Base-by-base conservation (phyloP, 257 asterid genomes). In the Nicotiana otophora region DNA sequence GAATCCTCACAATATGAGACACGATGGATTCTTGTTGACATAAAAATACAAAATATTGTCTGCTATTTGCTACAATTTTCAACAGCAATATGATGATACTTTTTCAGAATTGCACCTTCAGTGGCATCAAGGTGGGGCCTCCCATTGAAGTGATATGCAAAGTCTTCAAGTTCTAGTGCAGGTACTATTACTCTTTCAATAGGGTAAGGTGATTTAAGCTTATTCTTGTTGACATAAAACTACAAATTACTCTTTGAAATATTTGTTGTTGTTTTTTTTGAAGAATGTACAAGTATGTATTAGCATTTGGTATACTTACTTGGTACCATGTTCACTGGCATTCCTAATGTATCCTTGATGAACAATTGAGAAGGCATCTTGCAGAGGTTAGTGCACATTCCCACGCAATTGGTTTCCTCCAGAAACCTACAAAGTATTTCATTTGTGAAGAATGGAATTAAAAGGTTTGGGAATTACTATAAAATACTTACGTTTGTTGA, bases 341-440 rank as follows among this genome's bases (percentile, higher is more conserved):
- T 81, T 86, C 98, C 98, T 30, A 96, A 88, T 10, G 97, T 86
- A n/a, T 94, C 93, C 82, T 90, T 92, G 19, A 96, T 91, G 93
- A 96, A 94, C 28, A 83, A 36, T 89, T 96, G 99, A 84, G 95
- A 92, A 31, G 99, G 91, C 89, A 90, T 88, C 93, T 96, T 96
- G 93, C 99, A 96, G 58, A 96, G 94, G 81, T 93, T 96, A 61
- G 97, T 94, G 92, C 98, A 96, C 89, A 94, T 90, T 86, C 99
- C 99, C 78, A 96, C 96, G 88, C 99, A 94, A 82, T 92, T 94
- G 70, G 97, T 90, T 89, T 86, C 97, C 92, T 94, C 98, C 91
- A 96, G 82, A 55, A 94, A 88, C 95, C 99, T 96, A 83, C 81
- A 66, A 55, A 30, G 39, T 17, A 26, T 66, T 20, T 39, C 46